Base-by-base conservation (phyloP, 495 filamentous ascomycete species). In the Penicillium subrubescens region DNA sequence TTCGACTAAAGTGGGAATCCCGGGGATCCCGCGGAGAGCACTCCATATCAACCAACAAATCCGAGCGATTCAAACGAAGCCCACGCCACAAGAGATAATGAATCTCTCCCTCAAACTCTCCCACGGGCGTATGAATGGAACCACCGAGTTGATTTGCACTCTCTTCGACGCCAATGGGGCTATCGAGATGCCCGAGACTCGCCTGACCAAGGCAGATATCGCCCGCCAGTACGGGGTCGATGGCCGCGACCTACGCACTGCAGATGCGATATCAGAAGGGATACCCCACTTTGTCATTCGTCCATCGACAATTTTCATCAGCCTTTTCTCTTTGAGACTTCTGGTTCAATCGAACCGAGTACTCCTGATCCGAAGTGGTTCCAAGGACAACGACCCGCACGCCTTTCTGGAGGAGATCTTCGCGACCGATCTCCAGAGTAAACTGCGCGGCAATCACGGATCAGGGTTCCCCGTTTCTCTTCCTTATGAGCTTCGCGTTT, bases 401-500 rank as follows among this genome's bases (percentile, higher is more conserved):
- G 58, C 59, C 15, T 63, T 66, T 25, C 63, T 71, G 23, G 66
- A 71, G 25, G 70, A 69, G 53, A 67, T 75, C 0, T 73, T 77
- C 19, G 48, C 60, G 21, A 68, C 68, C 2, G 65, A 71, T 57
- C 75, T 92, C 5, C 84, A 89, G 53, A 84, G 83, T 2, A 89
- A 88, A 69, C 75, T 90, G 1, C 82, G 84, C 35, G 83, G 86
- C 48, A 86, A 87, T 59, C 70, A 71, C 8, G 77, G 69, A 17
- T 74, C 31, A 66, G 79, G 14, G 65, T 75, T n/a, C 76, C 81
- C 3, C 81, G 77, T 59, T 81, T 82, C 79, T 1, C 76, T 90
- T 11, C 88, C 88, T 5, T 92, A 89, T 67, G 89, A 92, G 64
- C 87, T 91, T 70, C 82, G 92, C 11, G 91, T 92, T 2, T 79